These are phyloP conservation scores for Domatiomyces catenatus DNA, from an alignment of 2,329 filamentous ascomycete genomes.

Conservation along the genomic window DNA sequence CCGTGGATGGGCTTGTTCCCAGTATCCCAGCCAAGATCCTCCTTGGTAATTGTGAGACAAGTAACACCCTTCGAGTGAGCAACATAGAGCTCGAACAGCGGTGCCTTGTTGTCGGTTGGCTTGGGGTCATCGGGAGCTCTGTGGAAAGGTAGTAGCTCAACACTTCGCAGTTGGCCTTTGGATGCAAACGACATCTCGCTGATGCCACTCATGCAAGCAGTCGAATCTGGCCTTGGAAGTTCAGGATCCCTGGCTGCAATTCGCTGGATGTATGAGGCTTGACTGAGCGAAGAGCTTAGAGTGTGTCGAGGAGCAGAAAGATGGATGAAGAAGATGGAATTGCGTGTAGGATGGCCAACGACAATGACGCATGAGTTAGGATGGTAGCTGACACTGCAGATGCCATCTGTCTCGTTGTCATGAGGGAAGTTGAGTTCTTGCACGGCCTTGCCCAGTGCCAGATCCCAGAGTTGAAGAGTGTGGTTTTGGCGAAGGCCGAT, in stretches of 20 bases:
- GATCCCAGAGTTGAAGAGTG: conserved; percentile 94
- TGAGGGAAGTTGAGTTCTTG: conserved; percentile 95
- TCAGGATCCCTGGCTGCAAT: conserved; percentile 56
- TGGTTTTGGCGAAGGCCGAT: conserved; percentile 99
- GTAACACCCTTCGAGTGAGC: conserved; percentile 98
- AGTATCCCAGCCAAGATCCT: conserved; percentile 78
- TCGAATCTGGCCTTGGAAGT: conserved; percentile 77
- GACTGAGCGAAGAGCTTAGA: conserved; percentile 54
- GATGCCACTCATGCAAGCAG: conserved; percentile 91
- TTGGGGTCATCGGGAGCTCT: conserved; percentile 36
- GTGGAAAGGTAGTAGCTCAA: conserved; percentile 68
- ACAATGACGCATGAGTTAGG: conserved; percentile 83
- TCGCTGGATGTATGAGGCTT: conserved; percentile 73
- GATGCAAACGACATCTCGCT: conserved; percentile 85
- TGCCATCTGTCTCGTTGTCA: conserved; percentile 89
- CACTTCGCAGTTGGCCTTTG: conserved; percentile 71
- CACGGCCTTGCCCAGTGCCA: conserved; percentile 84
- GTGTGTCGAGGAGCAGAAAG: conserved; percentile 88
- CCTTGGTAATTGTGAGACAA: conserved; percentile 68
- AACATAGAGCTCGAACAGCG: conserved; percentile 84
- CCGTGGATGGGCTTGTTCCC: conserved; percentile 75
- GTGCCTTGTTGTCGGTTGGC: conserved; percentile 47
- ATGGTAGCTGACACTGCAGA: conserved; percentile 93
- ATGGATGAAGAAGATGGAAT: conserved; percentile 94
- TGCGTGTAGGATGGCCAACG: conserved; percentile 88